Evolutionary conservation across 176 grass and related monocot genomes (phyloP).

Genomic region (Eremochloa ophiuroides): DNA sequence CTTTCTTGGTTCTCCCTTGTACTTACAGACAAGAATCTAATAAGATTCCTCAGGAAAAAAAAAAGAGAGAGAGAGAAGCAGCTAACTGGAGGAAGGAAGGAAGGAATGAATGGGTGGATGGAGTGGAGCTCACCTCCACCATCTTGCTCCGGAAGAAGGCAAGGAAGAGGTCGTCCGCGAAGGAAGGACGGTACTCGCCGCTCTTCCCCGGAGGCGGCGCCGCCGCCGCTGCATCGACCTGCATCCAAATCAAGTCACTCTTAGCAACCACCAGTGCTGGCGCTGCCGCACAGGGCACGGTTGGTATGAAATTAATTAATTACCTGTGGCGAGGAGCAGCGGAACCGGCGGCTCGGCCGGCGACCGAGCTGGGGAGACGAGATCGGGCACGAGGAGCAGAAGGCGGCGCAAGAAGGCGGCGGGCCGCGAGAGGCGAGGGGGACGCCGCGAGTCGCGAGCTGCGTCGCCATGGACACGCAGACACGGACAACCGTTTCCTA

Average conservation of each 20-base stretch:
- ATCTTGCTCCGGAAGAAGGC: constrained; percentile 45
- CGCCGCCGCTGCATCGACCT: constrained; percentile 2
- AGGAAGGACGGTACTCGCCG: constrained; percentile 25
- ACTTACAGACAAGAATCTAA: background rate
- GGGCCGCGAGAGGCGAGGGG: background rate
- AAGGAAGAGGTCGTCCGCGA: constrained; percentile 36
- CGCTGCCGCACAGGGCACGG: background rate
- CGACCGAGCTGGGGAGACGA: background rate
- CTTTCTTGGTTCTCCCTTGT: background rate
- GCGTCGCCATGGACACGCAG: constrained; percentile 18
- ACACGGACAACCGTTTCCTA: background rate
- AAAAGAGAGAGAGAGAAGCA: no score
- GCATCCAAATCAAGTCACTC: background rate
- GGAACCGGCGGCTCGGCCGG: background rate
- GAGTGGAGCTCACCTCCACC: constrained; percentile 39
- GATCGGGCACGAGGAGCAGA: background rate
- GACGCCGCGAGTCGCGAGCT: background rate
- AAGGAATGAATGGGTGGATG: background rate
- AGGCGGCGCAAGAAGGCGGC: no score
- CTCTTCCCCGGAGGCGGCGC: background rate
- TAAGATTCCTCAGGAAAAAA: no score
- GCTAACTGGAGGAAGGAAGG: background rate
- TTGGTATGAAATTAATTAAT: background rate
- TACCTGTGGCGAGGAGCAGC: constrained; percentile 34
- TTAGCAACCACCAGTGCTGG: background rate